Evolutionary conservation across 495 filamentous ascomycete species (phyloP).

Genomic region (Penicillium parvum): DNA sequence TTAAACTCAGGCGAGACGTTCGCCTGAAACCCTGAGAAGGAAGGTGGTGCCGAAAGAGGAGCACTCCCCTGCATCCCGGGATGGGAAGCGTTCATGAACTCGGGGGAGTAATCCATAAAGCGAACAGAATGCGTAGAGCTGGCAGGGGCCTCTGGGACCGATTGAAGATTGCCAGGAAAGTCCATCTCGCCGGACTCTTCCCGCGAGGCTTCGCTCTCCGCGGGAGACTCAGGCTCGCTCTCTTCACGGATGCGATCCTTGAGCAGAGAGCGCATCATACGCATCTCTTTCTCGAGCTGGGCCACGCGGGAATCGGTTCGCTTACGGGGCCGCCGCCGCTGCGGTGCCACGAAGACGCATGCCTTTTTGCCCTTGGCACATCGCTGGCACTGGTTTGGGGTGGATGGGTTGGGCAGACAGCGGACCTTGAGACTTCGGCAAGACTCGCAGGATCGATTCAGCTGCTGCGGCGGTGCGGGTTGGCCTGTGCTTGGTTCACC

Average conservation of each 20-base stretch:
- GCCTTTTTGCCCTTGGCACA: conserved; percentile 71
- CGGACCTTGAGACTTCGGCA: conserved; percentile 82
- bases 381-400: conserved; percentile 63
- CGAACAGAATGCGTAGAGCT: conserved; percentile 19
- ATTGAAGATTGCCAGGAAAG: conserved; percentile 7
- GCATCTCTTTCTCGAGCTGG: conserved; percentile 86
- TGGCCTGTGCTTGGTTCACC: conserved; percentile 20
- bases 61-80: conserved; percentile 16
- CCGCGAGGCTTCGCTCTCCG: conserved; percentile 23
- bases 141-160: conserved; percentile 21
- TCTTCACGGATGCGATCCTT: conserved; percentile 35
- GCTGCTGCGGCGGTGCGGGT: conserved; percentile 25
- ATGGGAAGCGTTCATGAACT: conserved; percentile 18
- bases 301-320: conserved; percentile 82
- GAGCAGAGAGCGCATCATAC: conserved; percentile 50
- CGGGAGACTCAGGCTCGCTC: conserved; percentile 28
- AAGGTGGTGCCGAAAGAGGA: conserved; percentile 10
- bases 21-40: conserved; percentile 16
- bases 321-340: conserved; percentile 70
- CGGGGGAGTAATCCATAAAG: conserved; percentile 28
- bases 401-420: conserved; percentile 66
- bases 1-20: conserved; percentile 15
- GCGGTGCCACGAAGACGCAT: conserved; percentile 76
- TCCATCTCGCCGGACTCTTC: conserved; percentile 25
- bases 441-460: conserved; percentile 76